Evolutionary conservation across 1,284 basidiomycete genomes (phyloP).

Genomic region (Neolentinus lepideus): DNA sequence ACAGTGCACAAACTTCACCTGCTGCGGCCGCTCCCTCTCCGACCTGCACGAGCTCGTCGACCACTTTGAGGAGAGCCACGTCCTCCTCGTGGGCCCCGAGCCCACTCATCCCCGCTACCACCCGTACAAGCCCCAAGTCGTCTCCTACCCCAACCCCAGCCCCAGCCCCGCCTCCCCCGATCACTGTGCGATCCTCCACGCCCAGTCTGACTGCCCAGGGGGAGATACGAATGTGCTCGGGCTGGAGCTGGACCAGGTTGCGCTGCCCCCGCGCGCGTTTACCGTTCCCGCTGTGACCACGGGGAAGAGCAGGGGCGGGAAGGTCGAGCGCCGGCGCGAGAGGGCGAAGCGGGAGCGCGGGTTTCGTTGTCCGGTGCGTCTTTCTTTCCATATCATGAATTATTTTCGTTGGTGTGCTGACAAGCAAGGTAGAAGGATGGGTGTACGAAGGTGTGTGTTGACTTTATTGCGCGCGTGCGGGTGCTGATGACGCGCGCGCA

Average conservation of each 20-base stretch:
- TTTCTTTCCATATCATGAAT: no score
- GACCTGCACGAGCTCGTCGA: constrained; percentile 65
- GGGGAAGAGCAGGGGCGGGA: background rate
- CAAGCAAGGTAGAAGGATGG: no score
- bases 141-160: constrained; percentile 12
- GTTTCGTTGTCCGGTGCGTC: background rate
- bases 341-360: background rate
- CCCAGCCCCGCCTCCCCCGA: constrained; percentile 22
- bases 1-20: constrained; percentile 59
- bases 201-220: background rate
- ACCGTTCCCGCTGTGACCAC: background rate
- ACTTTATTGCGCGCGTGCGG: background rate
- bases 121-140: constrained; percentile 7
- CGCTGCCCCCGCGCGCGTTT: background rate
- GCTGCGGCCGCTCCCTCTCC: constrained; percentile 50
- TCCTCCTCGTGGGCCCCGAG: constrained; percentile 23
- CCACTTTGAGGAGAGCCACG: constrained; percentile 58
- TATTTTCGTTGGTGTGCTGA: no score
- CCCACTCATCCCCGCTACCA: constrained; percentile 9
- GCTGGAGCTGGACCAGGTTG: background rate
- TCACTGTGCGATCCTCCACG: background rate
- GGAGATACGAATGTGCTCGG: background rate
- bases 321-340: background rate
- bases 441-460: constrained; percentile 32
- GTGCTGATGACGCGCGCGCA: background rate